Evolutionary conservation across 2,329 filamentous ascomycete species (phyloP).

Genomic region (Penicillium freii): DNA sequence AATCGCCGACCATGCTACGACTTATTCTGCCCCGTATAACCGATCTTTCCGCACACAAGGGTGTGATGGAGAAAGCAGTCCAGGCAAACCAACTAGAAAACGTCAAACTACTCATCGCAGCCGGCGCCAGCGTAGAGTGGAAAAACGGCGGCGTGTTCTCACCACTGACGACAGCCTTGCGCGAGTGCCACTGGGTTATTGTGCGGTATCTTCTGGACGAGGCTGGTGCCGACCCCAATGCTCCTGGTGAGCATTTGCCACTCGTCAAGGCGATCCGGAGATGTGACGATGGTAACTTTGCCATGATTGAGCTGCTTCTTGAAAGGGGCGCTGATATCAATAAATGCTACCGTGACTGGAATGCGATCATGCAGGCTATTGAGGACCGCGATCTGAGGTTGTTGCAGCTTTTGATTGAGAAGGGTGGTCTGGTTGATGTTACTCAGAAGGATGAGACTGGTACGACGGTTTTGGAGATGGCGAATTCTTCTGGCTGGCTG

Average conservation of each 20-base stretch:
- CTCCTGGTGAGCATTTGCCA: slow-evolving; percentile 68
- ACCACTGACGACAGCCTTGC: slow-evolving; percentile 64
- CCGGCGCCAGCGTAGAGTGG: slow-evolving; percentile 67
- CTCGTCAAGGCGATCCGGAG: slow-evolving; percentile 67
- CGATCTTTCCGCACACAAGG: slow-evolving; percentile 46
- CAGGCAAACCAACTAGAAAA: slow-evolving; percentile 65
- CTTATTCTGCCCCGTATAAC: slow-evolving; percentile 56
- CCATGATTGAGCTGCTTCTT: slow-evolving; percentile 63
- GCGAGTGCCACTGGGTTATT: slow-evolving; percentile 61
- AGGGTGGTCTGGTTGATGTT: slow-evolving; percentile 51
- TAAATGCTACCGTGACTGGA: slow-evolving; percentile 65
- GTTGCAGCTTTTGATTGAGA: slow-evolving; percentile 53
- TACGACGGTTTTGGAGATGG: slow-evolving; percentile 57
- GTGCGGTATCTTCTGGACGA: slow-evolving; percentile 61
- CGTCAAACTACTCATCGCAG: slow-evolving; percentile 62
- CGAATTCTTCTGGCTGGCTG: slow-evolving; percentile 57
- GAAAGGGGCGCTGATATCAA: slow-evolving; percentile 66
- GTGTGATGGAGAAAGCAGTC: slow-evolving; percentile 66
- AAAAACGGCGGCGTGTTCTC: slow-evolving; percentile 72
- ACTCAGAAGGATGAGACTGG: slow-evolving; percentile 55
- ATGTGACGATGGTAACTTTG: slow-evolving; percentile 55
- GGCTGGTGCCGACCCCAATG: slow-evolving; percentile 63
- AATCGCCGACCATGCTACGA: slow-evolving; percentile 58
- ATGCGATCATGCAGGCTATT: slow-evolving; percentile 63
- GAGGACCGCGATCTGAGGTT: slow-evolving; percentile 61